Evolutionary conservation across 805 yeast genomes (phyloP), one percentile per base, ranked within the genome.

Genomic region (Nakazawaea ambrosiae): DNA sequence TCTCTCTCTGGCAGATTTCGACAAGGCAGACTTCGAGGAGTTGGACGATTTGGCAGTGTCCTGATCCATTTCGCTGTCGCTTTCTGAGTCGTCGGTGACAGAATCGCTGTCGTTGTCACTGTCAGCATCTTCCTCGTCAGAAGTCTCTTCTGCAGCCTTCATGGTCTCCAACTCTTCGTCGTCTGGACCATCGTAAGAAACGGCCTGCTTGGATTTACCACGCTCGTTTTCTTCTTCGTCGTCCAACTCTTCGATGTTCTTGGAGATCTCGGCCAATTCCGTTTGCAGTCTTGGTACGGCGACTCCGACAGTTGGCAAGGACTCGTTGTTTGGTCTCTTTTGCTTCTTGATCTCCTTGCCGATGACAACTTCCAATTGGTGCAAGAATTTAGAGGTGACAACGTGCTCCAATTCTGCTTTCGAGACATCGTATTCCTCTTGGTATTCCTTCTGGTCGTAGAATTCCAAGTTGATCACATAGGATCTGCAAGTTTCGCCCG

Each of bases 161-260:
- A 86, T 84, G 36, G 85, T 84, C 57, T 87, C 97, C 43, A 85
- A 66, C 55, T 89, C 97, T 22, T 87, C 97, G 45, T 89, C 97
- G 61, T 89, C 97, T 24, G 96, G 96, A 12, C 78, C 95, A 46
- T 89, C 97, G 50, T 87, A 87, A 2, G 96, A 87, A 27, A 84
- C 90, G 14, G 95, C 79, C 63, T 89, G 95, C 50, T 87, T 86
- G 27, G 78, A 68, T 48, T 80, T 81, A 37, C 70, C 63, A 46
- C 67, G 73, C 42, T 70, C 61, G 51, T 70, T 76, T 43, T 75
- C 86, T 45, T 78, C 81, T 38, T 71, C 81, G 37, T 78, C 85
- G 40, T 72, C 81, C 23, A 63, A 77, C 44, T 70, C 81, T 27
- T 63, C 73, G 7, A 58, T 46, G 14, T 50, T 58, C 17, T 43